These are phyloP conservation scores for Sextonia rubra DNA, from an alignment of 164 flowering plant genomes.

Conservation along the genomic window DNA sequence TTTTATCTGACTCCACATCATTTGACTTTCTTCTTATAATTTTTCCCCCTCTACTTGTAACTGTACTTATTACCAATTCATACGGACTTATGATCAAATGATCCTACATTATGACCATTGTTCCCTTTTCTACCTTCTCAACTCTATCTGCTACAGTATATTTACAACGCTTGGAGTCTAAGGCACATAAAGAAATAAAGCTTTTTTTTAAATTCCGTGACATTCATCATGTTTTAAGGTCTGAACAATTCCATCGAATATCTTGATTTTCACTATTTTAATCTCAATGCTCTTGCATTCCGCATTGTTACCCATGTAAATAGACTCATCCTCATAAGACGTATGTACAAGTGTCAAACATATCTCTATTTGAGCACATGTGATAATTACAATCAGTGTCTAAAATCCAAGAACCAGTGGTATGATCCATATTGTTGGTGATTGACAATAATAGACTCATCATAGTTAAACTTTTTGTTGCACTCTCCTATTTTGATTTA, in stretches of 20 bases:
- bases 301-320: neutral
- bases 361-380: neutral
- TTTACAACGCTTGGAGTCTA: neutral
- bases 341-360: neutral
- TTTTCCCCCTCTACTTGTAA: neutral
- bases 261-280: neutral
- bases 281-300: neutral
- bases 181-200: neutral
- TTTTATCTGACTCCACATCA: neutral
- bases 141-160: neutral
- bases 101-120: neutral
- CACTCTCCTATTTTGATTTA: neutral
- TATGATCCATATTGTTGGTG: neutral
- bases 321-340: neutral
- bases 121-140: neutral
- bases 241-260: neutral
- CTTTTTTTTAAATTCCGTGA: neutral
- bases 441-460: neutral
- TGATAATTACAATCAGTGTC: neutral
- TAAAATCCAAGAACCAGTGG: neutral
- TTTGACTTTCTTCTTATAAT: neutral
- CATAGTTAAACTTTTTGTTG: neutral
- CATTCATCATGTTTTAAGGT: neutral
- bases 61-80: neutral
- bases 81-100: neutral